Evolutionary conservation across 2,329 filamentous ascomycete species (phyloP).

Genomic region (Verticillium isaacii): DNA sequence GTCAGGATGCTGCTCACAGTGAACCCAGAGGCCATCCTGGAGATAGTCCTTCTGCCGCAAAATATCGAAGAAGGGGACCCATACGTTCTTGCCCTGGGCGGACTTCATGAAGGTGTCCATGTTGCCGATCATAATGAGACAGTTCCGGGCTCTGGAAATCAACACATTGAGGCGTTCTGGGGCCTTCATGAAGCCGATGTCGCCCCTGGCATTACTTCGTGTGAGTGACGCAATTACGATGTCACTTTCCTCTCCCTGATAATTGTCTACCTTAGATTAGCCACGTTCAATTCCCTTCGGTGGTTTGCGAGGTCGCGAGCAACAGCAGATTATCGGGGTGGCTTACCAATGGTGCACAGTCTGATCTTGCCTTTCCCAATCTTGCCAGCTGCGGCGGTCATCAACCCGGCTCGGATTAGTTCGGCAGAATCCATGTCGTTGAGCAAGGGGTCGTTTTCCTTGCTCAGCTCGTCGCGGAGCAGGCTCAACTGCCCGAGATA

Average conservation of each 20-base stretch:
- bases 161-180: conserved; percentile 67
- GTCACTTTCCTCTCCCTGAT: conserved; percentile 72
- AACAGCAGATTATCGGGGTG: not conserved
- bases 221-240: conserved; percentile 67
- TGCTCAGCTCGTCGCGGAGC: conserved; percentile 45
- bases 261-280: conserved; percentile 54
- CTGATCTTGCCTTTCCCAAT: conserved; percentile 47
- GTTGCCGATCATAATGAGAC: conserved; percentile 67
- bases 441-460: conserved; percentile 58
- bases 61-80: conserved; percentile 52
- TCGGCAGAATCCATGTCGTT: conserved; percentile 66
- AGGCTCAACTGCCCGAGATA: conserved; percentile 66
- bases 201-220: conserved; percentile 55
- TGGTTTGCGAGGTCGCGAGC: too few relatives aligned
- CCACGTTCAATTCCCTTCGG: conserved; percentile 4
- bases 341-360: conserved; percentile 65
- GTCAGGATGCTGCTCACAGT: conserved; percentile 55
- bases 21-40: conserved; percentile 55
- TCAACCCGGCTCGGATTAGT: conserved; percentile 55
- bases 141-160: conserved; percentile 60
- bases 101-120: conserved; percentile 59
- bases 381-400: conserved; percentile 47
- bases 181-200: conserved; percentile 67
- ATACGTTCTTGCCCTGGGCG: conserved; percentile 51
- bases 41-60: conserved; percentile 47